Conservation (phyloP, 2,329 filamentous ascomycete species). For the Microsporum audouinii region DNA sequence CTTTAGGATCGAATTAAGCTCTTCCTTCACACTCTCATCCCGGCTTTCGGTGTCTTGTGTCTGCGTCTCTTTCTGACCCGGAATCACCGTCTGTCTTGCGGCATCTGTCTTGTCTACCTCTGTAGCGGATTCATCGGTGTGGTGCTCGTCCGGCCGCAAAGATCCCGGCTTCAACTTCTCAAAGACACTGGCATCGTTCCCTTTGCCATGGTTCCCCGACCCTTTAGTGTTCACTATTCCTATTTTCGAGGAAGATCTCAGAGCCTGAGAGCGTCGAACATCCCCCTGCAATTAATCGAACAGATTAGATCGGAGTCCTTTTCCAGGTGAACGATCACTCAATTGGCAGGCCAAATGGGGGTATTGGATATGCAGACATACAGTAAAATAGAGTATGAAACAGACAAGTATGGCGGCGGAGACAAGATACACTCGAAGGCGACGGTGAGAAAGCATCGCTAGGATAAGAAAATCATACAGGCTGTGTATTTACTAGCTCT, state of each 20-base stretch:
- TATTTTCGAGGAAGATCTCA: conserved; percentile 46
- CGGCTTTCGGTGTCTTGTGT: conserved; percentile 23
- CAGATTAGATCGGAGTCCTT: not conserved
- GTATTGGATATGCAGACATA: conserved; percentile 32
- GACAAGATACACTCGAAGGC: conserved; percentile 56
- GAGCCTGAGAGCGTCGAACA: conserved; percentile 30
- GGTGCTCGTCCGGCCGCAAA: conserved; percentile 59
- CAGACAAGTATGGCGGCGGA: conserved; percentile 54
- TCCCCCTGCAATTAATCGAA: conserved; percentile 25
- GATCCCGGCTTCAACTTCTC: conserved; percentile 58
- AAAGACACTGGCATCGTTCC: conserved; percentile 48
- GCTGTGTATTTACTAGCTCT: not conserved
- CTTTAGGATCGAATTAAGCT: conserved; percentile 70
- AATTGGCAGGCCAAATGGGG: no score
- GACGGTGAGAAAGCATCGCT: conserved; percentile 57
- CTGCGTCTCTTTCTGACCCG: conserved; percentile 44
- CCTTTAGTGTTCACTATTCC: conserved; percentile 17
- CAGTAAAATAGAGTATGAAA: conserved; percentile 61
- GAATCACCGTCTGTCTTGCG: conserved; percentile 30
- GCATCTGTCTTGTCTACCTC: conserved; percentile 39
- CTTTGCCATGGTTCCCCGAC: conserved; percentile 30
- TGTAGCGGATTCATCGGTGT: conserved; percentile 47
- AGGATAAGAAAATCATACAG: not conserved
- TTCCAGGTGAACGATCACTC: not conserved
- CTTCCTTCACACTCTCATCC: conserved; percentile 45